A percentile compares a stretch with the other conserved stretches of the same genome.
phyloP scores from a whole-genome alignment of 1,284 basidiomycete species.

The Pulveroboletus sp. region DNA sequence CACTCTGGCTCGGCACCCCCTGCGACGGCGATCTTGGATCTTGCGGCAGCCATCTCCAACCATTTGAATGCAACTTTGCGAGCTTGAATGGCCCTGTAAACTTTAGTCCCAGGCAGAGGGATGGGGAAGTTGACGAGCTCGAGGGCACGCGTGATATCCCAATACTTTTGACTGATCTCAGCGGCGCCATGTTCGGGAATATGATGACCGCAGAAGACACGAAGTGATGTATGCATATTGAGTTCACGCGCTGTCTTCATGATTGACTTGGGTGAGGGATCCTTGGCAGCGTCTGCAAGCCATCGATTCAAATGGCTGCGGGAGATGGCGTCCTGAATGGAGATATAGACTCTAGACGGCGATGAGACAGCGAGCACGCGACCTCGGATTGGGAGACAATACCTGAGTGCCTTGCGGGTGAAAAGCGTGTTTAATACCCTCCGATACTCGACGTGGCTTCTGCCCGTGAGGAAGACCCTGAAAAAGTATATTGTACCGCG shows the following conservation, averaged over 20 bases:
- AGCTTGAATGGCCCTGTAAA: constrained; percentile 92
- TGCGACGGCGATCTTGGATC: constrained; percentile 84
- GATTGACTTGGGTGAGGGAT: constrained; percentile 59
- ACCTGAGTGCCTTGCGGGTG: constrained; percentile 91
- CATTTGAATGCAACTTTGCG: constrained; percentile 87
- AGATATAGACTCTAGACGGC: constrained; percentile 72
- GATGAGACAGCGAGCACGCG: constrained; percentile 5
- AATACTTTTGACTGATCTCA: constrained; percentile 93
- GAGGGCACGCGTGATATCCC: constrained; percentile 91
- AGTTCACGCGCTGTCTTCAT: constrained; percentile 91
- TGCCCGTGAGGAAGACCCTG: constrained; percentile 96
- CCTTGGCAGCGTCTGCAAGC: constrained; percentile 54
- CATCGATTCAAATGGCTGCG: constrained; percentile 75
- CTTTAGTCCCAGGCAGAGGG: constrained; percentile 93
- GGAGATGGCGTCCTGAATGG: constrained; percentile 84
- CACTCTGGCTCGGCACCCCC: constrained; percentile 82
- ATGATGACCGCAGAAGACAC: constrained; percentile 92
- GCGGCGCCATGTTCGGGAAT: constrained; percentile 75
- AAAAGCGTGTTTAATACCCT: constrained; percentile 90
- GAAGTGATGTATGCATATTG: constrained; percentile 97
- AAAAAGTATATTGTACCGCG: background rate
- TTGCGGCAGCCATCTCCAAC: constrained; percentile 77
- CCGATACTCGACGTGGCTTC: constrained; percentile 92
- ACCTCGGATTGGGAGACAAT: constrained; percentile 24
- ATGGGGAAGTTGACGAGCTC: constrained; percentile 99